Percentiles rank a stretch among this genome's conserved stretches.
phyloP scores from a whole-genome alignment of 305 asterid genomes.

The Nicotiana rustica region DNA sequence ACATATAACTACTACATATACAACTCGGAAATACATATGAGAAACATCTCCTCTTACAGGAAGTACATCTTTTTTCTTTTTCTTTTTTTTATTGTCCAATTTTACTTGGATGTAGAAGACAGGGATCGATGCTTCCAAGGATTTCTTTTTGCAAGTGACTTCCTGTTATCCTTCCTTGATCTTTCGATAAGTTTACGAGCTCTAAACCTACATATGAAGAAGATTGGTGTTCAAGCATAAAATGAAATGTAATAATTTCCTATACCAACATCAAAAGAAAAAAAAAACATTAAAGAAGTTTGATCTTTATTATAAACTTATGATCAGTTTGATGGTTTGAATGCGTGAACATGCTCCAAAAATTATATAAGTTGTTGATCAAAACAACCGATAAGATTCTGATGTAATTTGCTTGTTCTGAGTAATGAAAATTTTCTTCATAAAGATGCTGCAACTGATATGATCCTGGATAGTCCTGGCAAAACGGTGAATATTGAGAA shows the following conservation, averaged over 20 bases:
- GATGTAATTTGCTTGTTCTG: background rate
- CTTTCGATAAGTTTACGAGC: background rate
- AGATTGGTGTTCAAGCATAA: background rate
- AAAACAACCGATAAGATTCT: background rate
- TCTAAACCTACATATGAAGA: background rate
- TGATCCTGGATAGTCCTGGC: no score
- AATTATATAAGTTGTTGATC: background rate
- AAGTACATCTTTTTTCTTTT: background rate
- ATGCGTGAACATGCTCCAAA: background rate
- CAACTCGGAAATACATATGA: constrained; percentile 1
- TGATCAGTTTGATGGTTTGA: background rate
- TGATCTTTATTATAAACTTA: background rate
- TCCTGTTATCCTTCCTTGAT: background rate
- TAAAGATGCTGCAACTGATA: background rate
- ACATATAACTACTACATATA: background rate
- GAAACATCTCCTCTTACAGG: background rate
- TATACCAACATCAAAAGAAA: background rate
- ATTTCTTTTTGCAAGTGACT: background rate
- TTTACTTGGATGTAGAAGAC: background rate
- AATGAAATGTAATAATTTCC: background rate
- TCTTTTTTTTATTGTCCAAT: background rate
- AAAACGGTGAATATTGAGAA: no score
- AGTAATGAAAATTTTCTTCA: background rate
- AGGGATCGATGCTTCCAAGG: background rate
- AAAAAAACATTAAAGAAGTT: background rate